A percentile compares a stretch with the other conserved stretches of the same genome.
Evolutionary conservation across 2,329 filamentous ascomycete genomes (phyloP).

Genomic region (Aspergillus ibericus): DNA sequence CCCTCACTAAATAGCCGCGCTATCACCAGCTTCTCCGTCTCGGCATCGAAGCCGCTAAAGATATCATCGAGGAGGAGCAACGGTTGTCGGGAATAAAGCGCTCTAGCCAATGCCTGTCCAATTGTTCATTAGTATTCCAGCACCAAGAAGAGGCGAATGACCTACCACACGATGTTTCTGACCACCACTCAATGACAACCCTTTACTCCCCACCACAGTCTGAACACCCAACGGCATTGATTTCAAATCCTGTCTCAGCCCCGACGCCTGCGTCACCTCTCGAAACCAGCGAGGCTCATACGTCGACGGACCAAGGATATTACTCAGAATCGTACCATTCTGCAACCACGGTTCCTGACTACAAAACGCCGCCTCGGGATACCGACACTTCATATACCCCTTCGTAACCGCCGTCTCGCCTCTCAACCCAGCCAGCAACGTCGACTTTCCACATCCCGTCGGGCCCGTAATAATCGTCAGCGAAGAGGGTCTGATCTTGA

Average conservation of each 20-base stretch:
- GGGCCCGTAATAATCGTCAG: constrained; percentile 29
- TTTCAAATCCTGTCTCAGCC: constrained; percentile 24
- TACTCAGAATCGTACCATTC: constrained; percentile 14
- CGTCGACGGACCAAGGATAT: constrained; percentile 23
- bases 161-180: constrained; percentile 26
- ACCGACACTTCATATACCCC: constrained; percentile 5
- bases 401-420: constrained; percentile 16
- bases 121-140: background rate
- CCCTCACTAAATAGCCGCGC: background rate
- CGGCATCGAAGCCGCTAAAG: constrained; percentile 38
- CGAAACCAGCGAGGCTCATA: constrained; percentile 27
- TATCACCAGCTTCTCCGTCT: constrained; percentile 27
- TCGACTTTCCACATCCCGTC: constrained; percentile 24
- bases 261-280: constrained; percentile 26
- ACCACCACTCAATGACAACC: constrained; percentile 28
- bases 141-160: background rate
- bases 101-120: constrained; percentile 28
- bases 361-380: constrained; percentile 11
- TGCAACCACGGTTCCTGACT: constrained; percentile 19
- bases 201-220: constrained; percentile 24
- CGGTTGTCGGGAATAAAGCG: constrained; percentile 32
- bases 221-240: constrained; percentile 21
- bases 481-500: constrained; percentile 11
- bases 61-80: constrained; percentile 40
- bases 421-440: constrained; percentile 14